These are phyloP conservation scores for Alternaria atra DNA, from an alignment of 2,329 filamentous ascomycete genomes.

Conservation along the genomic window DNA sequence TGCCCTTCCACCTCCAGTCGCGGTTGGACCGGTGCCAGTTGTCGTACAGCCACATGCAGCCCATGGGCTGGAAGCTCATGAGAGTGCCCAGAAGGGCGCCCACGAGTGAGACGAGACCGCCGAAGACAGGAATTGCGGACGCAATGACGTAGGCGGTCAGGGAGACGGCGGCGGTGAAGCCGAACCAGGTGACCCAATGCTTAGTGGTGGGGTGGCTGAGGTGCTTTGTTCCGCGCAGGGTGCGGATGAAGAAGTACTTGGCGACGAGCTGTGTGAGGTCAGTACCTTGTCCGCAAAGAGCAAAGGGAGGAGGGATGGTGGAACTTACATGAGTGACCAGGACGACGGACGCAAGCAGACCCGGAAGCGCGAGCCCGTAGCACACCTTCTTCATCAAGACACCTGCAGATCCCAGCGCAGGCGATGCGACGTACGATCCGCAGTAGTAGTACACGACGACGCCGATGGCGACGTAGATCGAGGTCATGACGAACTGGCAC, in stretches of 20 bases:
- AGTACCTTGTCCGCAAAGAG: not conserved
- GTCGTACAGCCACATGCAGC: conserved; percentile 42
- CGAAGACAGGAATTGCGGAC: conserved; percentile 38
- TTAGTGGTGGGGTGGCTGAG: conserved; percentile 49
- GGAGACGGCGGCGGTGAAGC: conserved; percentile 29
- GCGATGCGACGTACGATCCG: conserved; percentile 68
- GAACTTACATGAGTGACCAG: conserved; percentile 34
- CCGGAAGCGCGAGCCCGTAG: conserved; percentile 71
- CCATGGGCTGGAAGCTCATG: conserved; percentile 41
- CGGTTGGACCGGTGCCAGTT: conserved; percentile 28
- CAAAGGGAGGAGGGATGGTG: not conserved
- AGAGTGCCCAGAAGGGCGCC: conserved; percentile 39
- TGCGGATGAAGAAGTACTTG: conserved; percentile 66
- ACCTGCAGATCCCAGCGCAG: conserved; percentile 71
- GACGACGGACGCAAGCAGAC: conserved; percentile 35
- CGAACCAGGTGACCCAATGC: conserved; percentile 40
- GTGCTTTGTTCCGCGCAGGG: conserved; percentile 74
- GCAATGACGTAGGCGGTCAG: conserved; percentile 37
- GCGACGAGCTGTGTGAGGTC: conserved; percentile 25
- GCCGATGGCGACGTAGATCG: conserved; percentile 71
- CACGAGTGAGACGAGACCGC: conserved; percentile 36
- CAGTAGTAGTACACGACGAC: conserved; percentile 74
- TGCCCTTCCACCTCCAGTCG: conserved; percentile 25
- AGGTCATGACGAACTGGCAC: conserved; percentile 69
- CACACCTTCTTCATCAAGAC: conserved; percentile 68